Evolutionary conservation across 345 rosid species (phyloP).

Genomic region (Carallia pectinifolia): DNA sequence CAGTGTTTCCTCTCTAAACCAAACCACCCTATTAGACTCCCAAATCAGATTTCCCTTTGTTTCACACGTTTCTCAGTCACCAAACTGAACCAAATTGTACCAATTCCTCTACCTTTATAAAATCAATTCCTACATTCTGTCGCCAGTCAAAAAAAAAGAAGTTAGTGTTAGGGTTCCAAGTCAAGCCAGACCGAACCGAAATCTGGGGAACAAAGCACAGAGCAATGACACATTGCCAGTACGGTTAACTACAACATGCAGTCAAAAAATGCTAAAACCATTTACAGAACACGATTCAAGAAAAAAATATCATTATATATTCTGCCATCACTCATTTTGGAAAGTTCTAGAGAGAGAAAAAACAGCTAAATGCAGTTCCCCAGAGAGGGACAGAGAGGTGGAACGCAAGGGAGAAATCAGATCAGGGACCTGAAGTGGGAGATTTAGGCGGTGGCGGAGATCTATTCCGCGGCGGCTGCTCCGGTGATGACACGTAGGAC

Average conservation of each 20-base stretch:
- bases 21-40: no score
- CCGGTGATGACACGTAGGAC: conserved; percentile 77
- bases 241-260: background rate
- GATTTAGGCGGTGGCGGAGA: conserved; percentile 70
- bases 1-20: no score
- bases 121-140: background rate
- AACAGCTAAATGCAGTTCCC: background rate
- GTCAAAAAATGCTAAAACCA: background rate
- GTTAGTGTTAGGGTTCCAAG: conserved; percentile 18
- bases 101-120: background rate
- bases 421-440: conserved; percentile 60
- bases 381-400: background rate
- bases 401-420: conserved; percentile 43
- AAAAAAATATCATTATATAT: no score
- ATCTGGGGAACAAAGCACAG: background rate
- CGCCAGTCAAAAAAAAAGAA: background rate
- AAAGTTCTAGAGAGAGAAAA: background rate
- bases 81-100: background rate
- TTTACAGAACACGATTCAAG: no score
- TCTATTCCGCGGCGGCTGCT: conserved; percentile 59
- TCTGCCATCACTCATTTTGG: no score
- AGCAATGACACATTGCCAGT: background rate
- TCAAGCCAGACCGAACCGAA: conserved; percentile 2
- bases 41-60: background rate
- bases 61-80: conserved; percentile 1